These are phyloP conservation scores for Hyaloscypha hepaticicola DNA, from an alignment of 495 filamentous ascomycete genomes.

Conservation along the genomic window DNA sequence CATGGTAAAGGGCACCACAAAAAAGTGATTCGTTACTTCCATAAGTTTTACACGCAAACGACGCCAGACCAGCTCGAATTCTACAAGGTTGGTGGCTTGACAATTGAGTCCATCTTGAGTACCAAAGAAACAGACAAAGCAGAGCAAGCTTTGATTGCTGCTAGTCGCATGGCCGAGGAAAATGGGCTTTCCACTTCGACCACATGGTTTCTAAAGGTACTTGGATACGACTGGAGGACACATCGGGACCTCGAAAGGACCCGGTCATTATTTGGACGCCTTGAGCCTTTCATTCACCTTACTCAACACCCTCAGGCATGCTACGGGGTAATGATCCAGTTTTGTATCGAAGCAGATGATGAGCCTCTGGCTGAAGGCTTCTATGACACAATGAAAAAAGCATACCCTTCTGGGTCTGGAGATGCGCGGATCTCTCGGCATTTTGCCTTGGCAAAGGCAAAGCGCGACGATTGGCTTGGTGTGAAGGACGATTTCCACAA, in stretches of 20 bases:
- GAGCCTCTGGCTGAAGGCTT: conserved; percentile 18
- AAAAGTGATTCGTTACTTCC: conserved; percentile 35
- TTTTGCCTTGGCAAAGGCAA: conserved; percentile 41
- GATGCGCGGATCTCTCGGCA: conserved; percentile 32
- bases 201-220: conserved; percentile 23
- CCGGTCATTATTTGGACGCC: conserved; percentile 23
- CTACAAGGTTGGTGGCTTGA: conserved; percentile 6
- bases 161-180: conserved; percentile 17
- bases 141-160: conserved; percentile 21
- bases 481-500: conserved; percentile 38
- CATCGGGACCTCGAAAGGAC: conserved; percentile 20
- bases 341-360: conserved; percentile 30
- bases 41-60: conserved; percentile 34
- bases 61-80: conserved; percentile 23
- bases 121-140: not conserved
- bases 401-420: not conserved
- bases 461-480: conserved; percentile 45
- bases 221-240: conserved; percentile 28
- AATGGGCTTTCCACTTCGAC: conserved; percentile 13
- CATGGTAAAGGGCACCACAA: conserved; percentile 33
- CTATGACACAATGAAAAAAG: conserved; percentile 12
- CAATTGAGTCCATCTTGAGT: conserved; percentile 22
- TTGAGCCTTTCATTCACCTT: conserved; percentile 4
- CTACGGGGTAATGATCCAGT: conserved; percentile 31
- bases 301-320: conserved; percentile 19